These are phyloP conservation scores for Silene conica DNA, from an alignment of 148 eudicot genomes.

Conservation along the genomic window DNA sequence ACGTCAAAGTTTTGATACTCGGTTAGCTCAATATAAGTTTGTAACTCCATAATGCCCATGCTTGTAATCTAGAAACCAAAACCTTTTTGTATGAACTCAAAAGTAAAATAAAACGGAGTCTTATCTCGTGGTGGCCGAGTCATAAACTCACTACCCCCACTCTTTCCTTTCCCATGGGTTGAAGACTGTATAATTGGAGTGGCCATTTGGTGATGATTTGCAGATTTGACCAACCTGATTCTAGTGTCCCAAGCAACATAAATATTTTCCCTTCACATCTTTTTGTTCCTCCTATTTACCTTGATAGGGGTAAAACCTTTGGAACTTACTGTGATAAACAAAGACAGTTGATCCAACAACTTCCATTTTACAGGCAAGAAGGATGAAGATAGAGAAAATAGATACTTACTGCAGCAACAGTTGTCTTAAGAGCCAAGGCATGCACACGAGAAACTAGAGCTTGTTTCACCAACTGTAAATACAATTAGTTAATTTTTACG, in stretches of 20 bases:
- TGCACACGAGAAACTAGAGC: conserved; percentile 79
- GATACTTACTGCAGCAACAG: conserved; percentile 85
- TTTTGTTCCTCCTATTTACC: too few species aligned
- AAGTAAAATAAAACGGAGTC: too few species aligned
- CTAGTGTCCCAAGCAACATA: neutral
- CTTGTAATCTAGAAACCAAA: neutral
- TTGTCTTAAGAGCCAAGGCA: conserved; percentile 84
- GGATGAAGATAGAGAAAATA: conserved; percentile 10
- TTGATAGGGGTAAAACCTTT: too few species aligned
- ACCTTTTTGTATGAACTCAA: neutral
- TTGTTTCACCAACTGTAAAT: conserved; percentile 70
- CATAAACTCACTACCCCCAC: neutral
- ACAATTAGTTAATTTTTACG: neutral
- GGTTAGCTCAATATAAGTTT: neutral
- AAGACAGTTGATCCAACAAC: neutral
- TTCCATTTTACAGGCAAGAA: neutral
- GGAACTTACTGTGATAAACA: too few species aligned
- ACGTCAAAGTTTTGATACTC: too few species aligned
- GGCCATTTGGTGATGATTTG: neutral
- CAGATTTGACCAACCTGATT: neutral
- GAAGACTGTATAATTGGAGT: neutral
- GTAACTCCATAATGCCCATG: neutral
- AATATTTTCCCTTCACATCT: too few species aligned
- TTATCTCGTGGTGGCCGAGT: neutral
- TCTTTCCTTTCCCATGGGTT: neutral